These are phyloP conservation scores for Hygrophorus pudorinus DNA, from an alignment of 768 basidiomycete genomes.

Conservation along the genomic window DNA sequence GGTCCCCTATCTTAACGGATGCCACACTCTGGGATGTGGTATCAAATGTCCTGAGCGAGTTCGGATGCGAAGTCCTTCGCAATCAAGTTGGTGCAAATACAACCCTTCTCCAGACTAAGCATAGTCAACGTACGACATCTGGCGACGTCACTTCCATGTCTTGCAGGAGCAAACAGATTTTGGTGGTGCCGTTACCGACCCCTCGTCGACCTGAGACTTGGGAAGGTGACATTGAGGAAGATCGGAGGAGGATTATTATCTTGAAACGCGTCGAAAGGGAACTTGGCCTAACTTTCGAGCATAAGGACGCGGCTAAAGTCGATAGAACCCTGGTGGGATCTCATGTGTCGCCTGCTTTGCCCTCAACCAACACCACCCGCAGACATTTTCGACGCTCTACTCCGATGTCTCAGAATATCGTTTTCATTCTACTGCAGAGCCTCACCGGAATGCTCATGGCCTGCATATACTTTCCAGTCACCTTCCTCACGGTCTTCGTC, in stretches of 20 bases:
- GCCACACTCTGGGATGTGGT: slow-evolving; percentile 35
- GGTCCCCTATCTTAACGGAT: slow-evolving; percentile 7
- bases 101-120: neutral
- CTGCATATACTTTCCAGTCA: neutral
- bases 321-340: neutral
- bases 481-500: slow-evolving; percentile 3
- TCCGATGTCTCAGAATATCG: neutral
- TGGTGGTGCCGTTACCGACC: slow-evolving; percentile 10
- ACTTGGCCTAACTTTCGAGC: slow-evolving; percentile 22
- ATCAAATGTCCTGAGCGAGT: slow-evolving; percentile 28
- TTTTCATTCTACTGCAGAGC: neutral
- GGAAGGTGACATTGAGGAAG: slow-evolving; percentile 2
- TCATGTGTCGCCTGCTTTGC: neutral
- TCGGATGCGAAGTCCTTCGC: slow-evolving; percentile 29
- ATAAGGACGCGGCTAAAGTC: slow-evolving; percentile 11
- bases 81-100: slow-evolving; percentile 4
- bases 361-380: neutral
- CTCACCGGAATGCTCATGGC: neutral
- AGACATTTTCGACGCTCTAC: neutral
- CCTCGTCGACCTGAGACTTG: slow-evolving; percentile 5
- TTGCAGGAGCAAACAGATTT: slow-evolving; percentile 9
- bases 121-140: neutral
- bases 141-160: neutral
- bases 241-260: slow-evolving; percentile 12
- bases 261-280: slow-evolving; percentile 22